Evolutionary conservation across 768 basidiomycete genomes (phyloP).

Genomic region (Pleurotus cornucopiae): DNA sequence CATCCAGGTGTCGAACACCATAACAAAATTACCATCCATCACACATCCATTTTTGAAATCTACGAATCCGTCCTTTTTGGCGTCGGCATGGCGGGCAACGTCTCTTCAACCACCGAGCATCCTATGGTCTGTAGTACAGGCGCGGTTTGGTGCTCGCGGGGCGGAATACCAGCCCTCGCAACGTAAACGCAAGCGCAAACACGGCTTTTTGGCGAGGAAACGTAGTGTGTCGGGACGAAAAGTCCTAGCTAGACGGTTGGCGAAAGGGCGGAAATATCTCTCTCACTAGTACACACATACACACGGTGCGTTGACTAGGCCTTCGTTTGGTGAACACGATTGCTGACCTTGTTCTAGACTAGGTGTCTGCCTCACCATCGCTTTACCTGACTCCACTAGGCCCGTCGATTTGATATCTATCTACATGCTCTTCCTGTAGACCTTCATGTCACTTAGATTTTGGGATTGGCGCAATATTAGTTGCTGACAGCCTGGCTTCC

Average conservation of each 20-base stretch:
- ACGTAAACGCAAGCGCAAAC: slow-evolving; percentile 86
- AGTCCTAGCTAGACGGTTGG: slow-evolving; percentile 63
- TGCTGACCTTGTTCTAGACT: too few species aligned
- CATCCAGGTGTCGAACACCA: slow-evolving; percentile 8
- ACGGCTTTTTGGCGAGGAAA: slow-evolving; percentile 84
- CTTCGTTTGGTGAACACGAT: too few species aligned
- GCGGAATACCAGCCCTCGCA: slow-evolving; percentile 98
- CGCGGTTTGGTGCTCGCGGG: slow-evolving; percentile 68
- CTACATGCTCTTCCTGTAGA: too few species aligned
- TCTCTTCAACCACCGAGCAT: slow-evolving; percentile 25
- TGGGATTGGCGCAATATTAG: too few species aligned
- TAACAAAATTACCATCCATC: slow-evolving; percentile 13
- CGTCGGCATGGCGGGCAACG: slow-evolving; percentile 6
- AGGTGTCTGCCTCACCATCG: too few species aligned
- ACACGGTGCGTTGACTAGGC: background rate
- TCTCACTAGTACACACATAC: slow-evolving; percentile 53
- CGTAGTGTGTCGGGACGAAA: slow-evolving; percentile 65
- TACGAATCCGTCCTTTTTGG: slow-evolving; percentile 14
- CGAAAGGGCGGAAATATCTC: slow-evolving; percentile 76
- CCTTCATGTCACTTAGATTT: too few species aligned
- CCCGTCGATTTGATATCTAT: too few species aligned
- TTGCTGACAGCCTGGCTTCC: too few species aligned
- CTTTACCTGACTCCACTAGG: too few species aligned
- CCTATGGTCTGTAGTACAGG: slow-evolving; percentile 41
- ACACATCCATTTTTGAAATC: slow-evolving; percentile 17